Evolutionary conservation across 176 grass and related monocot genomes (phyloP).

Genomic region (Hordeum vulgare): DNA sequence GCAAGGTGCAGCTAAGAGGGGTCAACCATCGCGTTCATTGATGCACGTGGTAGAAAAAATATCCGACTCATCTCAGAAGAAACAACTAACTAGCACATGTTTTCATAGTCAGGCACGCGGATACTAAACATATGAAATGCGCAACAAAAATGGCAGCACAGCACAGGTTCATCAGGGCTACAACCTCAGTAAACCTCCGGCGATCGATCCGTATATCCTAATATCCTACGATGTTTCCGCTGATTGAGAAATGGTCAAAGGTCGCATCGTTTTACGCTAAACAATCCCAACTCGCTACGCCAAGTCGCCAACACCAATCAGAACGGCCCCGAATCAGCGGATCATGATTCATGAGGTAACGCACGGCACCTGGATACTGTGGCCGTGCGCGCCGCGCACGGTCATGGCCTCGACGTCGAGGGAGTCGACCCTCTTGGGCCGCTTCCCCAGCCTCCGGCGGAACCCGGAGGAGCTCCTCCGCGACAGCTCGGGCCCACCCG

Average conservation of each 20-base stretch:
- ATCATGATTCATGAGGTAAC: background rate
- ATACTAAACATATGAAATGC: background rate
- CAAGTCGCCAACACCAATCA: background rate
- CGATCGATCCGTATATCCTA: background rate
- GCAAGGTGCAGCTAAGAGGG: background rate
- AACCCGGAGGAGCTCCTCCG: constrained; percentile 27
- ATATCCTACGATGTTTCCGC: background rate
- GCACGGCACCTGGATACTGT: constrained; percentile 59
- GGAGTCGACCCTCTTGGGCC: constrained; percentile 65
- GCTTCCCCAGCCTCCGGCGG: constrained; percentile 57
- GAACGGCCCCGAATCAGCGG: background rate
- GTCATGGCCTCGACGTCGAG: constrained; percentile 90
- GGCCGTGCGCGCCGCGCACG: constrained; percentile 49
- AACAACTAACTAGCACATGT: background rate
- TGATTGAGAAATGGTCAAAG: background rate
- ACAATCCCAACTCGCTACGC: background rate
- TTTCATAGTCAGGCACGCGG: background rate
- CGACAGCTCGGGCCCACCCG: background rate
- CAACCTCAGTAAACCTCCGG: background rate
- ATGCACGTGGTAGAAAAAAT: background rate
- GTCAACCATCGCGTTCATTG: constrained; percentile 1
- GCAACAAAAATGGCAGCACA: background rate
- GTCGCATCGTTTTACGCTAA: background rate
- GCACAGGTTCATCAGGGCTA: background rate
- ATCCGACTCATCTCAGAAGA: too few relatives aligned